Conservation (phyloP, 805 yeast species). For the Candida glaebosa region DNA sequence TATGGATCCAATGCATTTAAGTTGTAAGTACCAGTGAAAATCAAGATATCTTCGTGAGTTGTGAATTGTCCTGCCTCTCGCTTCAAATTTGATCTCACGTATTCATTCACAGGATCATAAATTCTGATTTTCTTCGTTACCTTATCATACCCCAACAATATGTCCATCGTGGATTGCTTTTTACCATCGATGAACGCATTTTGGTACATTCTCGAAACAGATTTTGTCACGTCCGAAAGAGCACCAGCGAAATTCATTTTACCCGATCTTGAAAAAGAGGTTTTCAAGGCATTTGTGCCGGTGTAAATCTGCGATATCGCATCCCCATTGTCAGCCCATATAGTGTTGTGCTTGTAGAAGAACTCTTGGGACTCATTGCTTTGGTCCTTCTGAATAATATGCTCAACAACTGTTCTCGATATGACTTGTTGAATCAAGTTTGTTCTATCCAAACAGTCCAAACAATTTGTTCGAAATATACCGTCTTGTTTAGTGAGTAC, state of each 20-base stretch:
- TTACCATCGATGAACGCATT: slow-evolving; percentile 92
- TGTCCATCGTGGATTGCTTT: slow-evolving; percentile 86
- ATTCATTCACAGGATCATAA: slow-evolving; percentile 86
- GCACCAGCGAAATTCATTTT: slow-evolving; percentile 97
- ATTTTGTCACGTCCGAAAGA: slow-evolving; percentile 93
- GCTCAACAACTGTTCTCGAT: slow-evolving; percentile 65
- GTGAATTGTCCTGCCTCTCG: slow-evolving; percentile 54
- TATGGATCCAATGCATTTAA: slow-evolving; percentile 63
- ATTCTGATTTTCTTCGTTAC: slow-evolving; percentile 68
- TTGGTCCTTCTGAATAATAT: slow-evolving; percentile 15
- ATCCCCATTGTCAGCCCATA: slow-evolving; percentile 77
- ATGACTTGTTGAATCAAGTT: slow-evolving; percentile 84
- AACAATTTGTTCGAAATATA: slow-evolving; percentile 87
- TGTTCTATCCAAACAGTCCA: slow-evolving; percentile 91
- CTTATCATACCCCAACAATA: slow-evolving; percentile 70
- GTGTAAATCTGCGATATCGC: slow-evolving; percentile 62
- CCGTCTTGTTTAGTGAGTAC: slow-evolving; percentile 79
- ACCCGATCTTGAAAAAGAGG: slow-evolving; percentile 91
- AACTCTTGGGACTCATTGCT: slow-evolving; percentile 19
- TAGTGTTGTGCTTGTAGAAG: slow-evolving; percentile 61
- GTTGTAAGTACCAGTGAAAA: slow-evolving; percentile 84
- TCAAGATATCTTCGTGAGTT: slow-evolving; percentile 51
- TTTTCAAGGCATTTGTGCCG: slow-evolving; percentile 62
- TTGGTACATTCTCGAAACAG: slow-evolving; percentile 91
- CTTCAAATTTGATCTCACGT: slow-evolving; percentile 62